phyloP scores from a whole-genome alignment of 352 stramenopile genomes.

The Pythium guiyangense region DNA sequence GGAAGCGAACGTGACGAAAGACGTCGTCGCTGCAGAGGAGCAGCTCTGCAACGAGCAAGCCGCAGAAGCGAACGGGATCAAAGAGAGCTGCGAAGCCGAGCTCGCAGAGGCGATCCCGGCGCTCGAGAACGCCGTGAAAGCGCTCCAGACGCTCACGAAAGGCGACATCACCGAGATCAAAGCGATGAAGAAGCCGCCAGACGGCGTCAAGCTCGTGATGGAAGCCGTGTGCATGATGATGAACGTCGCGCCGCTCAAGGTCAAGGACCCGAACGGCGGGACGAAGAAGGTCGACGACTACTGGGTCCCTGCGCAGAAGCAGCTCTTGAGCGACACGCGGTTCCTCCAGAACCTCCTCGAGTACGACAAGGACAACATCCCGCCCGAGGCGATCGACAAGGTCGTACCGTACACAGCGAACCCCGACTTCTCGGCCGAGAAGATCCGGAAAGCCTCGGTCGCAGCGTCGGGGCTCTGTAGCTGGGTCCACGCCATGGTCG shows the following conservation, averaged over 20 bases:
- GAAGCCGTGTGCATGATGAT: conserved; percentile 96
- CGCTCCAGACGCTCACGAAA: conserved; percentile 92
- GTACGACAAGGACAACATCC: conserved; percentile 96
- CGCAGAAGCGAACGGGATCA: conserved; percentile 85
- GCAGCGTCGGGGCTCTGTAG: conserved; percentile 92
- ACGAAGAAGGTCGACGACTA: conserved; percentile 95
- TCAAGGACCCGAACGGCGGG: conserved; percentile 89
- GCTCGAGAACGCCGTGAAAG: conserved; percentile 88
- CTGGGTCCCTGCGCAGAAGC: conserved; percentile 92
- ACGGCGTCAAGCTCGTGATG: conserved; percentile 94
- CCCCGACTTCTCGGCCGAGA: conserved; percentile 90
- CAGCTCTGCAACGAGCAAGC: conserved; percentile 85
- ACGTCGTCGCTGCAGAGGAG: conserved; percentile 80
- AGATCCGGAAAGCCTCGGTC: conserved; percentile 92
- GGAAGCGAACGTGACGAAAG: conserved; percentile 84
- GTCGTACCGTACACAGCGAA: conserved; percentile 81
- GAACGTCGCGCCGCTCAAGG: conserved; percentile 87
- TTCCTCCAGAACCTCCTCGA: conserved; percentile 93
- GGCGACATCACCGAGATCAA: conserved; percentile 95
- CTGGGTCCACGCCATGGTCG: conserved; percentile 96
- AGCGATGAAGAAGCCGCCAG: conserved; percentile 94
- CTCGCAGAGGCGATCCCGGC: conserved; percentile 91
- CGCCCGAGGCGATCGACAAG: conserved; percentile 88
- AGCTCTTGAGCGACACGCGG: conserved; percentile 87
- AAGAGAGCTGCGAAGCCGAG: conserved; percentile 89